Conservation (phyloP, 2,329 filamentous ascomycete species). For the Exophiala aquamarina region DNA sequence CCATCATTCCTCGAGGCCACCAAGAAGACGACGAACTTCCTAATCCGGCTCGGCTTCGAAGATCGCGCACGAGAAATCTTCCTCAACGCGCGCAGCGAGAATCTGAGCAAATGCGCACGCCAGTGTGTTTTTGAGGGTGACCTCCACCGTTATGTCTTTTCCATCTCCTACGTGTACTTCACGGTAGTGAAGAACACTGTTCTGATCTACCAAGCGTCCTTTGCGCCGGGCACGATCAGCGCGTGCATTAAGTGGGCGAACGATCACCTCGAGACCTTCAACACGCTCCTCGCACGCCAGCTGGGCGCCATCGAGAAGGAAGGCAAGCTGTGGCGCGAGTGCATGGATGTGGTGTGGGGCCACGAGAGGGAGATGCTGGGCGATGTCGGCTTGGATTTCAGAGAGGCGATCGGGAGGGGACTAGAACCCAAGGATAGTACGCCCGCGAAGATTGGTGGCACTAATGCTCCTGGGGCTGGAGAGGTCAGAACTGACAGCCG, state of each 20-base stretch:
- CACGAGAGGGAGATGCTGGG: conserved; percentile 72
- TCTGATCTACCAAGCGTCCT: conserved; percentile 80
- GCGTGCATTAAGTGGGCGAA: conserved; percentile 99
- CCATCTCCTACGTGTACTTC: conserved; percentile 94
- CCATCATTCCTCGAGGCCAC: conserved; percentile 77
- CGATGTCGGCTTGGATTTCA: conserved; percentile 88
- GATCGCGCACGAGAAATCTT: conserved; percentile 86
- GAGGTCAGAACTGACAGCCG: conserved; percentile 6
- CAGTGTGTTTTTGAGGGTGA: conserved; percentile 96
- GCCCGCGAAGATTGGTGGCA: no score
- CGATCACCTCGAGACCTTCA: conserved; percentile 88
- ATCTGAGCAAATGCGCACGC: conserved; percentile 78
- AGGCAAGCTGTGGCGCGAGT: conserved; percentile 76
- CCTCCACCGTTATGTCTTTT: conserved; percentile 88
- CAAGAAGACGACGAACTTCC: conserved; percentile 77
- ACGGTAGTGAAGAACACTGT: conserved; percentile 92
- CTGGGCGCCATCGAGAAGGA: conserved; percentile 79
- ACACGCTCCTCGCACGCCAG: conserved; percentile 76
- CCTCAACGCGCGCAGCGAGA: conserved; percentile 72
- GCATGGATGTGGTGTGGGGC: conserved; percentile 75
- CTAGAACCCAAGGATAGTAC: conserved; percentile 27
- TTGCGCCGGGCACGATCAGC: conserved; percentile 83
- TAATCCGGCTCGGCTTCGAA: conserved; percentile 84
- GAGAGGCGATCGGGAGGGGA: conserved; percentile 70
- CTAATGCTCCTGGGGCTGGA: no score